A percentile compares a stretch with the other conserved stretches of the same genome.
Conservation (phyloP, 163 green algal genomes). For the Scenedesmus sp. region DNA sequence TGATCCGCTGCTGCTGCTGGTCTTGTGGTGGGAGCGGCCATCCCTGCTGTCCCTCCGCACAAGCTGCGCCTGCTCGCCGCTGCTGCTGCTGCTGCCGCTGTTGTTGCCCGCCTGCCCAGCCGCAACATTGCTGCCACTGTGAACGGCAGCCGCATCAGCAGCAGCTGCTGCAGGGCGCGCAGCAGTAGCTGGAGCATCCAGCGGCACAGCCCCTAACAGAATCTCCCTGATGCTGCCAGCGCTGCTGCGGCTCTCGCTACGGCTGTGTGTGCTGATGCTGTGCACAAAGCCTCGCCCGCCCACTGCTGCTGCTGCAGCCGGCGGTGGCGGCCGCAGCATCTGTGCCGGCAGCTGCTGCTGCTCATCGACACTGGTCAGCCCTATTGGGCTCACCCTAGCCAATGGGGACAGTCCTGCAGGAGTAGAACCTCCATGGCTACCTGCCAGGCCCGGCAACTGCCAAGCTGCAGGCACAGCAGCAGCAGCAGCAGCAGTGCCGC, state of each 20-base stretch:
- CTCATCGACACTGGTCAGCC: background rate
- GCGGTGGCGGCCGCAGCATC: background rate
- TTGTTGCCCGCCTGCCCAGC: background rate
- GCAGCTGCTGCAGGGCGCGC: background rate
- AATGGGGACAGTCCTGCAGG: background rate
- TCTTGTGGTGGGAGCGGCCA: background rate
- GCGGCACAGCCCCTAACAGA: constrained; percentile 5
- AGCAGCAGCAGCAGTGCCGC: background rate
- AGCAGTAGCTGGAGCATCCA: constrained; percentile 5
- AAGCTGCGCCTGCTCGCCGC: background rate
- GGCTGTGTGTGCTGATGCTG: background rate
- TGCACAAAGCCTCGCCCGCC: background rate
- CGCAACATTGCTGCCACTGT: background rate
- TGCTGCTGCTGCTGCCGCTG: background rate
- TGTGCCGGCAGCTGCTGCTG: constrained; percentile 4
- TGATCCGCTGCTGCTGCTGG: constrained; percentile 47
- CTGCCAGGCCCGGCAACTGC: background rate
- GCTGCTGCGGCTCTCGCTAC: constrained; percentile 34
- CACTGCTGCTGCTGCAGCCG: background rate
- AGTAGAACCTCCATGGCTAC: background rate
- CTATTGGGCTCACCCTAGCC: background rate
- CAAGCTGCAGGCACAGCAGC: background rate
- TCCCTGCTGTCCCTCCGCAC: background rate
- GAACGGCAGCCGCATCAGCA: background rate
- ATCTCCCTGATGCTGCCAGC: constrained; percentile 36